phyloP scores from a whole-genome alignment of 2,329 filamentous ascomycete genomes.

The Rhinocladiella similis region DNA sequence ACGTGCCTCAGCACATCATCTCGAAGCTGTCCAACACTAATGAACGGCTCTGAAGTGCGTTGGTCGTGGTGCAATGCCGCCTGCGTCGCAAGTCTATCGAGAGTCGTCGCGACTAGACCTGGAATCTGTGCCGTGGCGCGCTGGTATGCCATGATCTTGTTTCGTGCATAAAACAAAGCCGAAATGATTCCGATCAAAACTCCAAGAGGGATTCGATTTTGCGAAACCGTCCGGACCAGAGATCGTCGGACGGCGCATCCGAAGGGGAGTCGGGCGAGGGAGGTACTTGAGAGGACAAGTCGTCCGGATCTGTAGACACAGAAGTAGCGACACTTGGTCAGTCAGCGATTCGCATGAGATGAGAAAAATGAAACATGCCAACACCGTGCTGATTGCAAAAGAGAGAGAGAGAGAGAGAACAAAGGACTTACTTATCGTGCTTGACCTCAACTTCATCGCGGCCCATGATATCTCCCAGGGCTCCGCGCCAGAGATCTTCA shows the following conservation, averaged over 20 bases:
- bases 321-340: conserved; percentile 26
- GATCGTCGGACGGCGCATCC: conserved; percentile 56
- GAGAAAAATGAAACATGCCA: conserved; percentile 22
- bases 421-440: conserved; percentile 58
- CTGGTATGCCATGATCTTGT: conserved; percentile 62
- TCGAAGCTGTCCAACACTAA: conserved; percentile 83
- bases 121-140: conserved; percentile 74
- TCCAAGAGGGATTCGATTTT: conserved; percentile 53
- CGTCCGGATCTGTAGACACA: conserved; percentile 48
- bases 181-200: conserved; percentile 47
- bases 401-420: conserved; percentile 25
- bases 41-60: conserved; percentile 70
- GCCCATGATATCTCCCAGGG: conserved; percentile 51
- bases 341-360: conserved; percentile 28
- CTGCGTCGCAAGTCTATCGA: conserved; percentile 79
- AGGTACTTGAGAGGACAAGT: conserved; percentile 76
- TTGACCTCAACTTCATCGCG: conserved; percentile 61
- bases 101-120: conserved; percentile 76
- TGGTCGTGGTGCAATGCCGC: conserved; percentile 73
- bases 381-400: conserved; percentile 18
- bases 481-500: conserved; percentile 69
- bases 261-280: conserved; percentile 89
- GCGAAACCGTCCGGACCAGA: conserved; percentile 49
- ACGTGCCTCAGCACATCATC: conserved; percentile 87
- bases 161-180: conserved; percentile 62